phyloP scores from a whole-genome alignment of 805 yeast species.

The Priceomyces castillae region DNA sequence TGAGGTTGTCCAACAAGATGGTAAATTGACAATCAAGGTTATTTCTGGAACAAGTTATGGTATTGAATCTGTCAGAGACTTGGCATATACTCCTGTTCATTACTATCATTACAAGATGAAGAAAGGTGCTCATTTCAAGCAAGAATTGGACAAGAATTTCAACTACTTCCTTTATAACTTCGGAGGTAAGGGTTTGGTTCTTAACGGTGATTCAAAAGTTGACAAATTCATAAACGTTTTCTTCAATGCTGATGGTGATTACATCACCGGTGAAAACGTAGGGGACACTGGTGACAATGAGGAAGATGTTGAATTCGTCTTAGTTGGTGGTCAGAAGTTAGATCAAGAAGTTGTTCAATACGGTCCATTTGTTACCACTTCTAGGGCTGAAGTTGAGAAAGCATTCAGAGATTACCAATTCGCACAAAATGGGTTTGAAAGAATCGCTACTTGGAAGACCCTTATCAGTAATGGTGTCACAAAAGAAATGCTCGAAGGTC shows the following conservation, averaged over 20 bases:
- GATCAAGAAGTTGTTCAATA: slow-evolving; percentile 79
- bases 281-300: slow-evolving; percentile 38
- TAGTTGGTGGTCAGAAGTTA: slow-evolving; percentile 74
- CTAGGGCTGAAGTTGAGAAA: slow-evolving; percentile 60
- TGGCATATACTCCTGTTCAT: slow-evolving; percentile 79
- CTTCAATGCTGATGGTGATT: slow-evolving; percentile 68
- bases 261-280: slow-evolving; percentile 46
- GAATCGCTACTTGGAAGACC: slow-evolving; percentile 58
- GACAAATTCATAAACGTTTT: slow-evolving; percentile 53
- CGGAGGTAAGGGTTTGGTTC: slow-evolving; percentile 51
- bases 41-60: slow-evolving; percentile 79
- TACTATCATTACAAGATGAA: slow-evolving; percentile 64
- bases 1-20: slow-evolving; percentile 58
- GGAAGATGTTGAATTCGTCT: slow-evolving; percentile 56
- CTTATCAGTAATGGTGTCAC: slow-evolving; percentile 44
- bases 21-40: slow-evolving; percentile 61
- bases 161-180: slow-evolving; percentile 69
- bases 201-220: slow-evolving; percentile 42
- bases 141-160: slow-evolving; percentile 56
- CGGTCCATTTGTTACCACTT: slow-evolving; percentile 87
- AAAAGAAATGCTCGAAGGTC: slow-evolving; percentile 39
- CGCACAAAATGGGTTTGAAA: slow-evolving; percentile 68
- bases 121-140: slow-evolving; percentile 64
- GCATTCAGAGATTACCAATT: slow-evolving; percentile 73
- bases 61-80: slow-evolving; percentile 65